Conservation (phyloP, 164 flowering plant species). For the Liriodendron chinense region DNA sequence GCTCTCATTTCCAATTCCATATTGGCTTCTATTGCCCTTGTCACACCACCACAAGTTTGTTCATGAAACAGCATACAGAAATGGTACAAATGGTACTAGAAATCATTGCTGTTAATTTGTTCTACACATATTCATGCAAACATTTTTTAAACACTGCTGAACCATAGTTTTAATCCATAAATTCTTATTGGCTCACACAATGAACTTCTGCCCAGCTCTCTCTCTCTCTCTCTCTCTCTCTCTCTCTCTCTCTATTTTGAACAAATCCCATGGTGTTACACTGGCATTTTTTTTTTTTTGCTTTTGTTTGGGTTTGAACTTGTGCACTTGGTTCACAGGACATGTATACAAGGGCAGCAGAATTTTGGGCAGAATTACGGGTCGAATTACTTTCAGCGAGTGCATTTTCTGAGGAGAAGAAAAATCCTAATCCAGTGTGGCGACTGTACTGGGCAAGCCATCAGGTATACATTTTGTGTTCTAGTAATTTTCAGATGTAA, state of each 20-base stretch:
- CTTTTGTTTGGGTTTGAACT: background rate
- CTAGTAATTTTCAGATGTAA: background rate
- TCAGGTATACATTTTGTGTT: slow-evolving; percentile 50
- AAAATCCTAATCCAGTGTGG: slow-evolving; percentile 84
- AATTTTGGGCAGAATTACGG: slow-evolving; percentile 94
- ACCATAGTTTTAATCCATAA: too few relatives aligned
- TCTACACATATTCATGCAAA: too few relatives aligned
- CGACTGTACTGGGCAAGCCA: slow-evolving; percentile 95
- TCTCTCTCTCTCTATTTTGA: background rate
- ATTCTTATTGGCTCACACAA: background rate
- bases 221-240: background rate
- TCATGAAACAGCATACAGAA: too few relatives aligned
- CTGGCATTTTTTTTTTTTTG: background rate
- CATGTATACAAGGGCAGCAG: slow-evolving; percentile 88
- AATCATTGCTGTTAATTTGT: too few relatives aligned
- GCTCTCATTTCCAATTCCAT: too few relatives aligned
- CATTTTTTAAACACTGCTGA: too few relatives aligned
- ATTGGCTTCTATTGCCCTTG: too few relatives aligned
- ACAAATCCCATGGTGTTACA: background rate
- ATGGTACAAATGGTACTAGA: too few relatives aligned
- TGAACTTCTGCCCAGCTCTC: background rate
- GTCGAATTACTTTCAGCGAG: slow-evolving; percentile 80
- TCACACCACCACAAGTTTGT: too few relatives aligned
- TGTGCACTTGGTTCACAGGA: slow-evolving; percentile 37
- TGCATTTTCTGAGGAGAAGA: slow-evolving; percentile 60